These are phyloP conservation scores for Obba rivulosa DNA, from an alignment of 768 basidiomycete species.

Conservation along the genomic window DNA sequence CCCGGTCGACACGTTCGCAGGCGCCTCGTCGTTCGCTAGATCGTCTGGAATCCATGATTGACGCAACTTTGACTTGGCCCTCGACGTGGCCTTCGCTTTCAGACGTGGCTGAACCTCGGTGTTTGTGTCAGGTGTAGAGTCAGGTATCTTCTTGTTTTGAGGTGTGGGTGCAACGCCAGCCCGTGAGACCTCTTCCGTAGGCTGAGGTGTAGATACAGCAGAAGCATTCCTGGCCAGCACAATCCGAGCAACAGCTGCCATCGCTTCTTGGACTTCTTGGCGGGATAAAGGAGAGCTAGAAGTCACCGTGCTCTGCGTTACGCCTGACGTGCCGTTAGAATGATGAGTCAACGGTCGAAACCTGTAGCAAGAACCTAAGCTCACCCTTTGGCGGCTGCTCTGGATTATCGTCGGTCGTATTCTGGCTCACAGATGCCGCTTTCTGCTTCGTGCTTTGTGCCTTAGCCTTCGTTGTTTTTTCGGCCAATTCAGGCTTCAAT, in stretches of 20 bases:
- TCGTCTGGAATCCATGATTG: conserved; percentile 12
- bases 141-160: too few species aligned
- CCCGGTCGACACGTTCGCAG: background rate
- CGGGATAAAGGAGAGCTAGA: too few species aligned
- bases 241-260: background rate
- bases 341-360: too few species aligned
- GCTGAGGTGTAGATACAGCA: background rate
- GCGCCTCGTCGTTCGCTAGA: background rate
- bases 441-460: background rate
- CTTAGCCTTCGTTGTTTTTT: too few species aligned
- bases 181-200: background rate
- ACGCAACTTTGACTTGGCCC: conserved; percentile 10
- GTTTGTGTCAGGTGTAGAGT: background rate
- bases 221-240: conserved; percentile 2
- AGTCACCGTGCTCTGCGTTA: too few species aligned
- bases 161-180: too few species aligned
- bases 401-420: too few species aligned
- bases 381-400: too few species aligned
- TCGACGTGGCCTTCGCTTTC: conserved; percentile 4
- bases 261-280: background rate
- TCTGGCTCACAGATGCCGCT: background rate
- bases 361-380: too few species aligned
- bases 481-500: too few species aligned
- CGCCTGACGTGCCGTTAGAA: too few species aligned
- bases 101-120: conserved; percentile 1